Conservation (phyloP, 148 eudicot species). For the Limonium bicolor region DNA sequence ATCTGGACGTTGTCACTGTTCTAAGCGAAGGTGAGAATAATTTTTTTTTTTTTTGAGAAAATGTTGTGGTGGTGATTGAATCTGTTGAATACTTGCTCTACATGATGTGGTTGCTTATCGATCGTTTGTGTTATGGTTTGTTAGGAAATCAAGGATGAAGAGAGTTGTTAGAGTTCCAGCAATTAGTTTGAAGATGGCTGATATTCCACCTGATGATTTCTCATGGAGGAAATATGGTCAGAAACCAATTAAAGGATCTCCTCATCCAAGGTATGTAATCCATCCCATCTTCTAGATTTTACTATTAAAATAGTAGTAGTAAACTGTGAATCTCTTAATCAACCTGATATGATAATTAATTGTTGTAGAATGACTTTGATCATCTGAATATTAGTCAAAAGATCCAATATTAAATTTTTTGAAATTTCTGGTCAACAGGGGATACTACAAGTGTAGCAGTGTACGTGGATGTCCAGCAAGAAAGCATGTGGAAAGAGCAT, state of each 20-base stretch:
- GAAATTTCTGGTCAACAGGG: constrained; percentile 20
- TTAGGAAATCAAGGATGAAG: constrained; percentile 54
- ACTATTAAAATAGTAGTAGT: too few species aligned
- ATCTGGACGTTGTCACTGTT: constrained; percentile 49
- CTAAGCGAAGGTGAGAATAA: constrained; percentile 39
- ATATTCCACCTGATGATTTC: constrained; percentile 64
- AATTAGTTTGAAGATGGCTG: constrained; percentile 43
- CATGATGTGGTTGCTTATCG: not conserved
- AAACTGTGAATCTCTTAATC: too few species aligned
- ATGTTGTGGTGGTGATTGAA: not conserved
- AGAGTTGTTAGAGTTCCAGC: constrained; percentile 50
- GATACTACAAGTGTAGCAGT: constrained; percentile 68
- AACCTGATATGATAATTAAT: too few species aligned
- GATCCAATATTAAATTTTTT: too few species aligned
- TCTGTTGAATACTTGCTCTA: not conserved
- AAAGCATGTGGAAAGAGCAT: constrained; percentile 53
- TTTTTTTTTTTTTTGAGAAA: not conserved
- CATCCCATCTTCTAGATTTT: too few species aligned
- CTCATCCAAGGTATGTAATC: constrained; percentile 56
- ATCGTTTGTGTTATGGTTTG: too few species aligned
- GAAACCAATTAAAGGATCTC: constrained; percentile 31
- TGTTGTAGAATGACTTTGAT: too few species aligned
- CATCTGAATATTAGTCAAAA: too few species aligned
- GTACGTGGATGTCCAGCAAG: constrained; percentile 61
- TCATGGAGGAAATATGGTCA: constrained; percentile 77